Evolutionary conservation across 768 basidiomycete species (phyloP).

Genomic region (Panus rudis): DNA sequence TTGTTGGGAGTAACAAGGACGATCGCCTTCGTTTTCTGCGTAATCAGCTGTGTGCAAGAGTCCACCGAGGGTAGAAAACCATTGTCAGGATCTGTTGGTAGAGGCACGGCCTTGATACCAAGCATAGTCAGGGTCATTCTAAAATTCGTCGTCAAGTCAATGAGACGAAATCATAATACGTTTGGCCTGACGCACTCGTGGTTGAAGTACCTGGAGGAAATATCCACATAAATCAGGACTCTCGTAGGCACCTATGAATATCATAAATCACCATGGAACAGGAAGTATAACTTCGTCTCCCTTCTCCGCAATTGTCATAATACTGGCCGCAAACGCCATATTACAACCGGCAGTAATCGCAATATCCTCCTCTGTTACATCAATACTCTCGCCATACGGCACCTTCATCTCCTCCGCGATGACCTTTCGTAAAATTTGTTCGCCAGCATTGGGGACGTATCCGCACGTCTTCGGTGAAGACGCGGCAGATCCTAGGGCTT

Average conservation of each 20-base stretch:
- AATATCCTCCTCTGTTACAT: constrained; percentile 51
- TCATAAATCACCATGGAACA: constrained; percentile 51
- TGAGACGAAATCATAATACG: background rate
- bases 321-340: constrained; percentile 56
- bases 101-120: constrained; percentile 48
- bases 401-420: constrained; percentile 55
- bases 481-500: constrained; percentile 39
- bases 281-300: constrained; percentile 72
- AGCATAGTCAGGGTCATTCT: constrained; percentile 68
- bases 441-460: constrained; percentile 58
- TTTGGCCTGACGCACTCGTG: constrained; percentile 38
- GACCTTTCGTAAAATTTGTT: constrained; percentile 41
- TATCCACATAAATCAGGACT: background rate
- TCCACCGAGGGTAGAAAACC: constrained; percentile 56
- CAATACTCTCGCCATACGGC: constrained; percentile 44
- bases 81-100: constrained; percentile 41
- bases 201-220: constrained; percentile 54
- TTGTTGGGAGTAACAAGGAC: constrained; percentile 75
- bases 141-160: background rate
- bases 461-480: constrained; percentile 39
- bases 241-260: background rate
- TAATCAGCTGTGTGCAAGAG: constrained; percentile 45
- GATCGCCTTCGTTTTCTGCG: constrained; percentile 56
- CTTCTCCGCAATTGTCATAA: constrained; percentile 59
- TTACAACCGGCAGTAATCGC: constrained; percentile 68